A percentile compares a stretch with the other conserved stretches of the same genome.
phyloP scores from a whole-genome alignment of 2,329 filamentous ascomycete species.

The Penicillium oxalicum region DNA sequence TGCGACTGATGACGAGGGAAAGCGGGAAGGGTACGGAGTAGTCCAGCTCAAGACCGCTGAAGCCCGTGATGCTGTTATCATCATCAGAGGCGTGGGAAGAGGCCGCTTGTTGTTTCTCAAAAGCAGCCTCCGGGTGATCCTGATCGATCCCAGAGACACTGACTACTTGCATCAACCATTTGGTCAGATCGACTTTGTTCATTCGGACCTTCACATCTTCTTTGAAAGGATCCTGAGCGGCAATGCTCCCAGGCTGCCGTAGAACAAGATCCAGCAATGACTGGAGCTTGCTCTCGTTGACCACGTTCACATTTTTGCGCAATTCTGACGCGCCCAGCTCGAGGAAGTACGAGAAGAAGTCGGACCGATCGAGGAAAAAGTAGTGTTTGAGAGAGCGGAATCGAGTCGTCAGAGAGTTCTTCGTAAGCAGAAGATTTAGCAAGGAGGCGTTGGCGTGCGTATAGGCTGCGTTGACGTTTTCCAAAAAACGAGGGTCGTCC shows the following conservation, averaged over 20 bases:
- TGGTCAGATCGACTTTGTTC: conserved; percentile 89
- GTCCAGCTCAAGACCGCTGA: conserved; percentile 88
- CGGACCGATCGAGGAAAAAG: conserved; percentile 95
- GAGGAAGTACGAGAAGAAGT: conserved; percentile 97
- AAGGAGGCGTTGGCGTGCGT: conserved; percentile 92
- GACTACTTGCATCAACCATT: conserved; percentile 91
- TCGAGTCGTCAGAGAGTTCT: conserved; percentile 80
- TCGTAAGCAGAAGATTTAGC: conserved; percentile 82
- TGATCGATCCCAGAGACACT: conserved; percentile 94
- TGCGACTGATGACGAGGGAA: conserved; percentile 89
- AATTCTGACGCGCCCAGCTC: conserved; percentile 86
- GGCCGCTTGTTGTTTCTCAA: conserved; percentile 68
- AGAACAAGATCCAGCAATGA: conserved; percentile 92
- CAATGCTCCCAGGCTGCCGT: conserved; percentile 90
- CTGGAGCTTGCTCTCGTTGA: conserved; percentile 90
- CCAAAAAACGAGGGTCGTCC: conserved; percentile 83
- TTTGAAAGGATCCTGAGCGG: conserved; percentile 92
- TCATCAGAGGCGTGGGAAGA: conserved; percentile 61
- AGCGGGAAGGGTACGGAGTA: conserved; percentile 92
- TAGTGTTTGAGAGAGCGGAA: conserved; percentile 94
- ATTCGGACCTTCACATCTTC: conserved; percentile 97
- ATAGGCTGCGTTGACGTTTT: conserved; percentile 94
- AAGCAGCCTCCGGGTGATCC: conserved; percentile 56
- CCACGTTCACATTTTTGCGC: conserved; percentile 77
- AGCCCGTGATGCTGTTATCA: conserved; percentile 79